Evolutionary conservation across 2,329 filamentous ascomycete species (phyloP).

Genomic region (Exserohilum rostratum): DNA sequence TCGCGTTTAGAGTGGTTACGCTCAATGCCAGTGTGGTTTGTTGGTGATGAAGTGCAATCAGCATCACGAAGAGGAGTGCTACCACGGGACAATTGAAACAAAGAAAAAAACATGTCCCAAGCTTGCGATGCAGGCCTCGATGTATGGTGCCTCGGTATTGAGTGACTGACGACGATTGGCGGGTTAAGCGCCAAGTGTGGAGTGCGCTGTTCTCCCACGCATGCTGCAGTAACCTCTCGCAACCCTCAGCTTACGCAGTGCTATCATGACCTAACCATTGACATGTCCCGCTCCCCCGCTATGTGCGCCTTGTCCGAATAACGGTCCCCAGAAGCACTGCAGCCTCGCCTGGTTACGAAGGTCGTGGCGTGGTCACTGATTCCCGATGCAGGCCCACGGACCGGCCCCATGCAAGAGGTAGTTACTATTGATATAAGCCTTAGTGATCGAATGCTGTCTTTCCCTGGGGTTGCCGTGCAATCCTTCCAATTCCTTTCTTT

Average conservation of each 20-base stretch:
- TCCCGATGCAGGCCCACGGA: conserved; percentile 37
- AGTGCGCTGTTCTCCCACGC: conserved; percentile 40
- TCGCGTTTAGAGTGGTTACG: conserved; percentile 9
- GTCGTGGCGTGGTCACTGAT: conserved; percentile 34
- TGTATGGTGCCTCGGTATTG: background rate
- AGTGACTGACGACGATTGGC: conserved; percentile 15
- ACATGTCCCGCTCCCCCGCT: conserved; percentile 25
- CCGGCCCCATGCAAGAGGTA: conserved; percentile 21
- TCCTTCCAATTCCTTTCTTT: background rate
- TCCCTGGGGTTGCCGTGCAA: background rate
- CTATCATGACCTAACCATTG: conserved; percentile 20
- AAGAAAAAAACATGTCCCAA: background rate
- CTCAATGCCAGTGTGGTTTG: background rate
- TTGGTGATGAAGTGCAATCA: background rate
- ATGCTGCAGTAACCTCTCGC: conserved; percentile 19
- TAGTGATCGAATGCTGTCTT: conserved; percentile 5
- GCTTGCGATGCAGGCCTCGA: background rate
- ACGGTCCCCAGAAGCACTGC: conserved; percentile 21
- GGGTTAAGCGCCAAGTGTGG: conserved; percentile 31
- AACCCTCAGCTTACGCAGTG: conserved; percentile 24
- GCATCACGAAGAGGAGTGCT: background rate
- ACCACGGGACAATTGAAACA: background rate
- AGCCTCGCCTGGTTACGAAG: conserved; percentile 13
- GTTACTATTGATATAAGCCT: conserved; percentile 26
- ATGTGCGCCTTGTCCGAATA: conserved; percentile 20